A percentile compares a stretch with the other conserved stretches of the same genome.
Evolutionary conservation across 2,329 filamentous ascomycete species (phyloP).

Genomic region (Alternaria angustiovoidea): DNA sequence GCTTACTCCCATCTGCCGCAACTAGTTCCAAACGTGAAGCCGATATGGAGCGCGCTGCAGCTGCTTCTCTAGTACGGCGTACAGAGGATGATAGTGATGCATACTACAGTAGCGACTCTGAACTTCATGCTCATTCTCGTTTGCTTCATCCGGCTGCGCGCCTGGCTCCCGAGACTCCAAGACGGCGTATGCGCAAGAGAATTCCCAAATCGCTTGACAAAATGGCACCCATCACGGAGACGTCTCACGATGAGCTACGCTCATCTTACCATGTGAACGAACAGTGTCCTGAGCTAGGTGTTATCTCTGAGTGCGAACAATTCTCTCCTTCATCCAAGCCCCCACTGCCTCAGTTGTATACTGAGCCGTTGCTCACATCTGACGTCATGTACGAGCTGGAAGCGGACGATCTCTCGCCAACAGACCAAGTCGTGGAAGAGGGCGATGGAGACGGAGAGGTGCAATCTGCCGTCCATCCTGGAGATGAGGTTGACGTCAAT

Average conservation of each 20-base stretch:
- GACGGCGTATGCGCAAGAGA: constrained; percentile 21
- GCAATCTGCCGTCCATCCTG: constrained; percentile 7
- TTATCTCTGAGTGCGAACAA: constrained; percentile 28
- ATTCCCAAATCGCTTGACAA: constrained; percentile 24
- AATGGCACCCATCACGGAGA: constrained; percentile 39
- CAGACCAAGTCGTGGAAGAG: constrained; percentile 9
- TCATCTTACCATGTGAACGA: constrained; percentile 18
- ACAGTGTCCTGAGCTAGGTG: constrained; percentile 23
- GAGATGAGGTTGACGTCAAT: constrained; percentile 9
- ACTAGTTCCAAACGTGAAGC: constrained; percentile 12
- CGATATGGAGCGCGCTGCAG: not conserved
- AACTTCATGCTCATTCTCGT: constrained; percentile 1
- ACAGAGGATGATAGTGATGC: constrained; percentile 12
- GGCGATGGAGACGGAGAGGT: not conserved
- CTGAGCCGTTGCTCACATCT: not conserved
- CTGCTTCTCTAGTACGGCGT: not conserved
- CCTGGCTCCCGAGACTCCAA: constrained; percentile 4
- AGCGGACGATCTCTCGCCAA: constrained; percentile 22
- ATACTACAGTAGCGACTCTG: constrained; percentile 20
- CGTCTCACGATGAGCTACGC: constrained; percentile 26
- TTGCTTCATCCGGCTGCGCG: constrained; percentile 7
- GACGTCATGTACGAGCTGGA: constrained; percentile 16
- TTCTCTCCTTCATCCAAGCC: constrained; percentile 2
- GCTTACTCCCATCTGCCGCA: constrained; percentile 13
- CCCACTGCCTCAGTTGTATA: constrained; percentile 2